Base-by-base conservation (phyloP, 768 basidiomycete genomes). In the Hortiboletus flavorubellus region DNA sequence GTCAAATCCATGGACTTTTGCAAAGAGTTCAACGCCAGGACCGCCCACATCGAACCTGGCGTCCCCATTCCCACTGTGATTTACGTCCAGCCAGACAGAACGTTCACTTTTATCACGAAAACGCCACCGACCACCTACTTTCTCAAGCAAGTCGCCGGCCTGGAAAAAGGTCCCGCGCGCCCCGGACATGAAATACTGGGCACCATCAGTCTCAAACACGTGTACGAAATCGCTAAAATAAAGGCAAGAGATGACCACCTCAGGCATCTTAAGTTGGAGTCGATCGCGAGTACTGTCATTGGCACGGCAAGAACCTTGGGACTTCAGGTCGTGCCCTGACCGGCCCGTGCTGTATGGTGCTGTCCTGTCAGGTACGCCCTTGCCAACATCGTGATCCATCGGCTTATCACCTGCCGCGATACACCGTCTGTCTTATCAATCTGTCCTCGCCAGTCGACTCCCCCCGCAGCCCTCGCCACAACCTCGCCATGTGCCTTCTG, bases 1-100 rank as follows among this genome's bases (percentile, higher is more conserved):
- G 95, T 99, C 63, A 98, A 97, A 75, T 93, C 94, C 29, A 98
- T 98, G 90, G 97, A 99, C 76, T 99, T 99, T 69, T 97, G 94
- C 80, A 99, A 98, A 72, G 94, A 98, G 71, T 99, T 98, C 77
- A 99, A 99, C 68, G 95, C 96, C n/a, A 86, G 87, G 60, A 98
- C 96, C 18, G 87, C 91, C 33, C 87, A 92, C 69, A 80, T 96
- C 37, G 82, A 85, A 58, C 85, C 87, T 16, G 92, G 92, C 35
- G 82, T 89, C 10, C 96, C 97, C 8, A 83, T 84, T 38, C 96
- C 97, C 10, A 97, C 94, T n/a, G 74, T 88, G 58, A 95, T 99
- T 67, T 91, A 85, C 52, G 88, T 99, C 55, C 87, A 92, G 64
- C 91, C 96, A 51, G 97, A 99, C 78, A 88, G 94, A 58, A 83